A percentile compares a stretch with the other conserved stretches of the same genome.
phyloP scores from a whole-genome alignment of 768 basidiomycete genomes.

The Stropharia rugosoannulata region DNA sequence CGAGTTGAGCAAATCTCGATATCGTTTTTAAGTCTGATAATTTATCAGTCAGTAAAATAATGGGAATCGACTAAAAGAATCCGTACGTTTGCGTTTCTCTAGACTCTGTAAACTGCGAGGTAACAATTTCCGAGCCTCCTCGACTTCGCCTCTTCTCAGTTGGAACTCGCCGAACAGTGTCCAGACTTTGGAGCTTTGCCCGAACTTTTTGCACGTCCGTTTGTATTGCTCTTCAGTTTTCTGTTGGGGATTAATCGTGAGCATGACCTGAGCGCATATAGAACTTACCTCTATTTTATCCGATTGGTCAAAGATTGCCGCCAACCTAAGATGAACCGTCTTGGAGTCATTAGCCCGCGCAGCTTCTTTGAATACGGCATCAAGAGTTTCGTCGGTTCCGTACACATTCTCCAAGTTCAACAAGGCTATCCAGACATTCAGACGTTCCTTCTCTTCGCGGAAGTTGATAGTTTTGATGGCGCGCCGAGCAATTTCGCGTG shows the following conservation, averaged over 20 bases:
- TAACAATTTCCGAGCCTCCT: constrained; percentile 82
- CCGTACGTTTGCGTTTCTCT: constrained; percentile 91
- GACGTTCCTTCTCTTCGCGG: constrained; percentile 92
- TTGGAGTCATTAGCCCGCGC: constrained; percentile 90
- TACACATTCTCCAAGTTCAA: constrained; percentile 94
- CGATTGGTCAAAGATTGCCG: constrained; percentile 80
- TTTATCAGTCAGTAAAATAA: background rate
- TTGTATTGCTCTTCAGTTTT: constrained; percentile 92
- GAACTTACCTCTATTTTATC: constrained; percentile 72
- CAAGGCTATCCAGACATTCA: constrained; percentile 97
- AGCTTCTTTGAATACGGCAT: constrained; percentile 87
- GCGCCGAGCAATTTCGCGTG: constrained; percentile 80
- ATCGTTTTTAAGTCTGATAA: constrained; percentile 88
- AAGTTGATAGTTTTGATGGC: constrained; percentile 89
- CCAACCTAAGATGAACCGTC: constrained; percentile 82
- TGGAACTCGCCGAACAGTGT: constrained; percentile 84
- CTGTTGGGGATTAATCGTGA: constrained; percentile 36
- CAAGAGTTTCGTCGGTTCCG: constrained; percentile 80
- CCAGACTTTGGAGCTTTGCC: constrained; percentile 93
- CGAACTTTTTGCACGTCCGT: constrained; percentile 91
- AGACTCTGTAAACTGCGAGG: constrained; percentile 88
- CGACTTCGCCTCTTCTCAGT: constrained; percentile 67
- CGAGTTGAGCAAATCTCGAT: constrained; percentile 90
- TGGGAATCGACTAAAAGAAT: background rate
- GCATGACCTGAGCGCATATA: background rate